Evolutionary conservation across 1,284 basidiomycete species (phyloP).

Genomic region (Marasmius oreades): DNA sequence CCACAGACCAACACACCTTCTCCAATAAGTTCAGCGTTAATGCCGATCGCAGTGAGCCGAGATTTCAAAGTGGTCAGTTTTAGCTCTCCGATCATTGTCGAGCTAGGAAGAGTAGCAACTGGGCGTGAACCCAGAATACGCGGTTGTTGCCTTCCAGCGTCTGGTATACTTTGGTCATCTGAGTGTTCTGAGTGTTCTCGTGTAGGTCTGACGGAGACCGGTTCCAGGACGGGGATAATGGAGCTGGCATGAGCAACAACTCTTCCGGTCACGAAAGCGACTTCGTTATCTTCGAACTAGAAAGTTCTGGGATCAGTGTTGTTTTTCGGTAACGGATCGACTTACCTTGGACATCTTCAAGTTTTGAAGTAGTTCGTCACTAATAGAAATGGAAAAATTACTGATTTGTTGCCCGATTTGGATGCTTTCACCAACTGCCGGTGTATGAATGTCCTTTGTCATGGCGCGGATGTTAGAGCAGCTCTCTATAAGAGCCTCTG

Average conservation of each 20-base stretch:
- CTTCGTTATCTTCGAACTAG: conserved; percentile 96
- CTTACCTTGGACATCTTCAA: conserved; percentile 87
- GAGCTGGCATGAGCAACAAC: conserved; percentile 82
- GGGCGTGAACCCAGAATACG: conserved; percentile 61
- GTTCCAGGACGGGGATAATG: conserved; percentile 67
- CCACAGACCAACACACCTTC: conserved; percentile 94
- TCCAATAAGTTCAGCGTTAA: conserved; percentile 89
- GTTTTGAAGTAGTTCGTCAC: conserved; percentile 79
- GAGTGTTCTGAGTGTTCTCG: conserved; percentile 22
- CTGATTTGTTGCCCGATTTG: conserved; percentile 95
- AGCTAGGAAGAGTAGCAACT: conserved; percentile 64
- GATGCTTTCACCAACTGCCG: conserved; percentile 68
- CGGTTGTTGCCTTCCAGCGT: conserved; percentile 22
- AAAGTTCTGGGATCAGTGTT: conserved; percentile 8
- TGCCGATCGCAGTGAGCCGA: conserved; percentile 66
- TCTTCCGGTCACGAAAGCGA: conserved; percentile 86
- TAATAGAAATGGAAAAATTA: conserved; percentile 91
- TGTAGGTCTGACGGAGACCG: conserved; percentile 27
- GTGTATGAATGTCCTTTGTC: conserved; percentile 89
- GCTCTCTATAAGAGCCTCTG: conserved; percentile 72
- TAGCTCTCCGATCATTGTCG: conserved; percentile 94
- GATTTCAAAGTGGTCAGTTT: conserved; percentile 85
- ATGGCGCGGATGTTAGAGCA: conserved; percentile 81
- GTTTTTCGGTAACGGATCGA: conserved; percentile 12
- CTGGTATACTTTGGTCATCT: conserved; percentile 11